phyloP scores from a whole-genome alignment of 2,329 filamentous ascomycete genomes.

The Tolypocladium album region DNA sequence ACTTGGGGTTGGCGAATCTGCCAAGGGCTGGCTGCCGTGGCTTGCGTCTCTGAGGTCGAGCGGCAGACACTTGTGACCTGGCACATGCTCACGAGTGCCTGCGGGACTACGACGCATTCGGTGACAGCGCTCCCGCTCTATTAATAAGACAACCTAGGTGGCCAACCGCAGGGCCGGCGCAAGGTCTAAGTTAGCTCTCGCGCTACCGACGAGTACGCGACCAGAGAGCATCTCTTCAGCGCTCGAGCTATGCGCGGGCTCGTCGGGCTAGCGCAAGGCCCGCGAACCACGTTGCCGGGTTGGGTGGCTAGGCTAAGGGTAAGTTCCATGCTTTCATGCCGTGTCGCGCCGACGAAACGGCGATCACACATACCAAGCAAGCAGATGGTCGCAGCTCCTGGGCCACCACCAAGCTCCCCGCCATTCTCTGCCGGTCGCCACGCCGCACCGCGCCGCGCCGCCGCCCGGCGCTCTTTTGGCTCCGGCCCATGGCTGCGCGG shows the following conservation, averaged over 20 bases:
- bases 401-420: not conserved
- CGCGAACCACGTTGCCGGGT: slow-evolving; percentile 2
- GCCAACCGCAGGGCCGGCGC: not conserved
- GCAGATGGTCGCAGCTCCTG: not conserved
- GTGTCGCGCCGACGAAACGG: not conserved
- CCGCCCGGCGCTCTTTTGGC: not conserved
- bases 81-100: not conserved
- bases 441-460: not conserved
- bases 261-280: not conserved
- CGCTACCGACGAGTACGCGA: not conserved
- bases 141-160: not conserved
- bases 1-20: not conserved
- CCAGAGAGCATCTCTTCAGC: not conserved
- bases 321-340: not conserved
- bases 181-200: not conserved
- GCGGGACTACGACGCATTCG: not conserved
- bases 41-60: not conserved
- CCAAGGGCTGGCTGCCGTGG: not conserved
- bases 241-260: not conserved
- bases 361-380: not conserved
- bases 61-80: not conserved
- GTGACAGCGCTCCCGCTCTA: not conserved
- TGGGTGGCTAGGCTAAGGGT: not conserved
- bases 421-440: not conserved
- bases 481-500: not conserved